These are phyloP conservation scores for Cercis canadensis DNA, from an alignment of 306 rosid species.

Conservation along the genomic window DNA sequence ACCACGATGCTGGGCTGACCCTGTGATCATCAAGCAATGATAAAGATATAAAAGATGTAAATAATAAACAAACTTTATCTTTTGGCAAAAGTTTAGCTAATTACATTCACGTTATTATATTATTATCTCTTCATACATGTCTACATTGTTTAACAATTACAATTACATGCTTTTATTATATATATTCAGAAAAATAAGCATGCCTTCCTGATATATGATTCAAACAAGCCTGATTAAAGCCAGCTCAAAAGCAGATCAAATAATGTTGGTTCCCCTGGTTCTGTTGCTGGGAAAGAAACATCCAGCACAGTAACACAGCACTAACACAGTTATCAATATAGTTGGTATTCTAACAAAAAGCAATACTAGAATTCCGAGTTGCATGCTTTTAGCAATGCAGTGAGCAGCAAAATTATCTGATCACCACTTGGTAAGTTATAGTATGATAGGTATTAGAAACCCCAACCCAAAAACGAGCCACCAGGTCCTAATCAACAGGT, in stretches of 20 bases:
- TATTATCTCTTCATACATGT: too few relatives aligned
- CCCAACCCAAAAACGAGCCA: background rate
- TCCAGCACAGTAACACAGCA: background rate
- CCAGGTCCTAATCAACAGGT: background rate
- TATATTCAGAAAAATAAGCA: background rate
- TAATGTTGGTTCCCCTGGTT: background rate
- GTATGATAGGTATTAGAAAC: too few relatives aligned
- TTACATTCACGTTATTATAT: too few relatives aligned
- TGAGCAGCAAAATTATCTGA: background rate
- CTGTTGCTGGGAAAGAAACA: background rate
- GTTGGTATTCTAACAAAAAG: background rate
- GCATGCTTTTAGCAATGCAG: background rate
- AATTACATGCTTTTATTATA: slow-evolving; percentile 3
- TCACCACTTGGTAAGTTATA: background rate
- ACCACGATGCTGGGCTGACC: slow-evolving; percentile 83
- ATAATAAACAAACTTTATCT: background rate
- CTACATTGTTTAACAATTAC: slow-evolving; percentile 1
- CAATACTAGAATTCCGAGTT: background rate
- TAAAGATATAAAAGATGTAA: background rate
- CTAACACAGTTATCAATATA: background rate
- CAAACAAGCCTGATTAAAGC: background rate
- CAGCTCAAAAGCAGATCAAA: background rate
- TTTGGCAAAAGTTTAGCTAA: background rate
- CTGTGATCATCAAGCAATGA: slow-evolving; percentile 49
- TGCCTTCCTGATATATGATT: background rate